Evolutionary conservation across 257 asterid species (phyloP), one percentile per base, ranked within the genome.

Genomic region (Nicotiana noctiflora): DNA sequence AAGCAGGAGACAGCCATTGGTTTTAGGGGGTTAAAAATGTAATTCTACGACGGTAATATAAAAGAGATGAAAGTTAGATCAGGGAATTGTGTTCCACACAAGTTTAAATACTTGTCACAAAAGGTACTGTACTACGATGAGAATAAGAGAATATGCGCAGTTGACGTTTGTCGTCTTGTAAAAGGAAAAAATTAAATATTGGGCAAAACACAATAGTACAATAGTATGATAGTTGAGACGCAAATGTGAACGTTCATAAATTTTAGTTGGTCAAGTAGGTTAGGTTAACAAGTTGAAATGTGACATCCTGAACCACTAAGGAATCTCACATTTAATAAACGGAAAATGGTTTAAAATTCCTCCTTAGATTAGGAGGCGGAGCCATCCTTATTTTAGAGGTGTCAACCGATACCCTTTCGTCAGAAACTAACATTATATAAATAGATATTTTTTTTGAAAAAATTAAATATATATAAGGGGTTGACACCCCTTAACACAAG

Each of bases 1-100:
- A 88, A 90, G 88, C 92, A 90, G 5, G 96, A 90, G 51, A 89
- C 92, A 59, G 98, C 98, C 98, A 94, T 93, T 86, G 82, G 84
- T 34, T 34, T 8, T 34, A 34, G 40, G 40, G 77, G 86, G 82
- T 72, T 75, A 77, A 67, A 77, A 83, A 81, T 66, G 82, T 27
- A 63, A 55, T 46, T 67, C 37, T 0, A 37, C 37, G 19, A 70
- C 34, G 0, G 57, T 59, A 17, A 17, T 8, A 17, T 8, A 66
- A 1, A 21, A 34, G 40, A 34, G 40, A 34, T 34, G 18, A 21
- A 37, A 6, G 2, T 9, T 10, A 10, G 4, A 2, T 46, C 14
- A 13, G 14, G 21, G 32, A 70, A 13, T 46, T 14, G 60, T 3
- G 14, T 40, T 44, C 60, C 59, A 72, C 77, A 23, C 37, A 46